These are phyloP conservation scores for Phoma herbarum DNA, from an alignment of 2,329 filamentous ascomycete genomes.

Conservation along the genomic window DNA sequence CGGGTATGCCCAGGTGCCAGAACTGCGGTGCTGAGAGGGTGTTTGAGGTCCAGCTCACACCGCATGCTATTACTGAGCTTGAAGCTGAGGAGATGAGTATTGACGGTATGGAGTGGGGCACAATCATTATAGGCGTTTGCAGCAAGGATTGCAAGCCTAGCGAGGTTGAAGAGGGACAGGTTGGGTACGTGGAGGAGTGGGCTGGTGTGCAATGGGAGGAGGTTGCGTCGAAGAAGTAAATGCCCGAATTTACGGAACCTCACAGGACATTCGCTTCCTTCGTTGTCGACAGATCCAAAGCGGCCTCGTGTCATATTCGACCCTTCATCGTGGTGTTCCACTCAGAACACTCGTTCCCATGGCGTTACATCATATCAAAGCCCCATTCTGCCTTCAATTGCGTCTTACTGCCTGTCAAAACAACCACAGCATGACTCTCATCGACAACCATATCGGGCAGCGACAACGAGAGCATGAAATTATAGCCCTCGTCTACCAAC, in stretches of 20 bases:
- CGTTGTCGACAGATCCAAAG: background rate
- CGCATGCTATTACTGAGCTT: slow-evolving; percentile 87
- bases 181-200: slow-evolving; percentile 93
- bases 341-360: background rate
- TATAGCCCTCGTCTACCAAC: too few relatives aligned
- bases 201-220: slow-evolving; percentile 99
- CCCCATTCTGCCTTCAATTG: background rate
- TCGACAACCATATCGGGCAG: too few relatives aligned
- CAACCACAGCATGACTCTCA: too few relatives aligned
- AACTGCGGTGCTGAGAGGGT: slow-evolving; percentile 78
- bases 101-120: slow-evolving; percentile 98
- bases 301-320: background rate
- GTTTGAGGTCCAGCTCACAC: slow-evolving; percentile 93
- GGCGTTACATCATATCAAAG: background rate
- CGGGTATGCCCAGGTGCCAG: slow-evolving; percentile 74
- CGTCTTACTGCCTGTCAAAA: background rate
- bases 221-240: slow-evolving; percentile 45
- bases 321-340: background rate
- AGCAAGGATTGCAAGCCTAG: slow-evolving; percentile 75
- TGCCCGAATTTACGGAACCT: background rate
- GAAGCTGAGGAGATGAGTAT: slow-evolving; percentile 73
- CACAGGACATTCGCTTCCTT: background rate
- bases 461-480: too few relatives aligned
- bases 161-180: slow-evolving; percentile 67
- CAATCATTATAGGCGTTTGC: slow-evolving; percentile 86